Evolutionary conservation across 495 filamentous ascomycete genomes (phyloP).

Genomic region (Staphylotrichum longicolle): DNA sequence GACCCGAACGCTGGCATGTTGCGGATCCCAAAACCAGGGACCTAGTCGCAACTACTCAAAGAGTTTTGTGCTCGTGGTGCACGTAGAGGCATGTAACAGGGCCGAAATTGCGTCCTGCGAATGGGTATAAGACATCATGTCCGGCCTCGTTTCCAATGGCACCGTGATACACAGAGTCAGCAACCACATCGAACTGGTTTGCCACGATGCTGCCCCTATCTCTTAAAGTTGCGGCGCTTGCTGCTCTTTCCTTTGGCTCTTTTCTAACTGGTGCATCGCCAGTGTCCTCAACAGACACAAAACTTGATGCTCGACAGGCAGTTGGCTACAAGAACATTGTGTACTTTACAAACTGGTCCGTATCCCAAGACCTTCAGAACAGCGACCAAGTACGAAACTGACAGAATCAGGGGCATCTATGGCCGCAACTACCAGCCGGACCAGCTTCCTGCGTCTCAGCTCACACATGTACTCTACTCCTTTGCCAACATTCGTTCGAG

Average conservation of each 20-base stretch:
- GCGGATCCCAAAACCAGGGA: too few relatives aligned
- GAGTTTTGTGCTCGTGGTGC: too few relatives aligned
- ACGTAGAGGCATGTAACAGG: too few relatives aligned
- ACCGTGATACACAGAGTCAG: not conserved
- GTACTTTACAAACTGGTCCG: constrained; percentile 51
- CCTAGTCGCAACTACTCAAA: too few relatives aligned
- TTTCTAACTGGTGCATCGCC: constrained; percentile 16
- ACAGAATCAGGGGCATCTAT: constrained; percentile 68
- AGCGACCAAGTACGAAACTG: not conserved
- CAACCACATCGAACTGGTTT: not conserved
- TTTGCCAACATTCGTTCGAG: constrained; percentile 82
- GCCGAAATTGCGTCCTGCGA: too few relatives aligned
- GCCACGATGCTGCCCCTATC: constrained; percentile 13
- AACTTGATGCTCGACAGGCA: constrained; percentile 14
- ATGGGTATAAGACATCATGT: too few relatives aligned
- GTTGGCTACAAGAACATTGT: constrained; percentile 43
- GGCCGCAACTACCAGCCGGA: constrained; percentile 76
- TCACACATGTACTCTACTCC: constrained; percentile 86
- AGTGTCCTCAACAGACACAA: not conserved
- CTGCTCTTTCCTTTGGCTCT: constrained; percentile 24
- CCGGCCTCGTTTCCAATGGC: too few relatives aligned
- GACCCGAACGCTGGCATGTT: not conserved
- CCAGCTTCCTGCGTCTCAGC: constrained; percentile 71
- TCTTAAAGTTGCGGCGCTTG: constrained; percentile 23
- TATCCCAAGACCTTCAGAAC: not conserved